These are phyloP conservation scores for Chalciporus piperatoides DNA, from an alignment of 1,284 basidiomycete genomes.

Conservation along the genomic window DNA sequence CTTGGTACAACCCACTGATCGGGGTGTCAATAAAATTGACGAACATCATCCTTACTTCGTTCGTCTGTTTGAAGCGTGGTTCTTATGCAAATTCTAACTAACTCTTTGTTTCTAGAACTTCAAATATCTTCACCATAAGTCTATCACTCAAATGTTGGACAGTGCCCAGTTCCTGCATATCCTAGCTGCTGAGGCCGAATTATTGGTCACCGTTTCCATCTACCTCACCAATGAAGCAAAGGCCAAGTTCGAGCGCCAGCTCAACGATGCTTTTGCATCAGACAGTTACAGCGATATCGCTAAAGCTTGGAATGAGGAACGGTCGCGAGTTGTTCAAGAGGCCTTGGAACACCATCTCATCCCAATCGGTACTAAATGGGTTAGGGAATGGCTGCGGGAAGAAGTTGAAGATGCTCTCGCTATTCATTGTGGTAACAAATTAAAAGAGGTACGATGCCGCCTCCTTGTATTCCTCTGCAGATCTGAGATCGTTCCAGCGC, in stretches of 20 bases:
- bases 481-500: conserved; percentile 43
- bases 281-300: conserved; percentile 85
- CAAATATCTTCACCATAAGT: conserved; percentile 91
- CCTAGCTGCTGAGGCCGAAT: conserved; percentile 86
- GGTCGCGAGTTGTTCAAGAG: conserved; percentile 75
- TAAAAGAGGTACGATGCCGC: conserved; percentile 63
- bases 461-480: conserved; percentile 8
- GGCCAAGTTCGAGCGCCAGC: conserved; percentile 62
- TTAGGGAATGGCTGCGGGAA: conserved; percentile 84
- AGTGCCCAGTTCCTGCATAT: conserved; percentile 88
- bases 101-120: conserved; percentile 63
- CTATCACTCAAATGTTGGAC: conserved; percentile 67
- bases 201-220: conserved; percentile 78
- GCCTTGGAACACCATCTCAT: conserved; percentile 78
- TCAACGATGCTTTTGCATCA: conserved; percentile 83
- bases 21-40: conserved; percentile 88
- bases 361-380: conserved; percentile 83
- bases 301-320: conserved; percentile 90
- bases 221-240: conserved; percentile 62
- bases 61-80: conserved; percentile 34
- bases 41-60: conserved; percentile 89
- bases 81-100: conserved; percentile 7
- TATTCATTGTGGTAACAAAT: conserved; percentile 57
- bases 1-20: conserved; percentile 85
- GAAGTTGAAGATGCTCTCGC: conserved; percentile 87